These are phyloP conservation scores for Xylaria sp. DNA, from an alignment of 495 filamentous ascomycete genomes.

Conservation along the genomic window DNA sequence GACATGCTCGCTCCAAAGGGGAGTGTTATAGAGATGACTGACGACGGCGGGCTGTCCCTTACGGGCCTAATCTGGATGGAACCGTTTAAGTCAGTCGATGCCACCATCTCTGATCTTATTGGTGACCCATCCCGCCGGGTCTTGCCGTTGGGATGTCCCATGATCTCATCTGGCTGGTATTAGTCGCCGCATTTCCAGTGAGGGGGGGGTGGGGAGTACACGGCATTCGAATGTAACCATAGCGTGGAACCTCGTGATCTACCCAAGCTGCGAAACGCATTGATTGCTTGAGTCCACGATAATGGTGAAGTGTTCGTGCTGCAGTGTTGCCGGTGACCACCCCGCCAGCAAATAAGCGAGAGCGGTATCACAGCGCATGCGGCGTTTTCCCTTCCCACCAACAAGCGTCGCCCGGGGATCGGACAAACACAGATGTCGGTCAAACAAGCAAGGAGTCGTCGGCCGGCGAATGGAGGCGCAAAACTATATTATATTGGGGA, in stretches of 20 bases:
- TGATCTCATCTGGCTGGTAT: constrained; percentile 14
- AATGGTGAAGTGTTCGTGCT: neutral
- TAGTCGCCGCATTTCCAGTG: constrained; percentile 15
- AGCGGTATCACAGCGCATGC: constrained; percentile 10
- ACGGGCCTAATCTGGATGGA: neutral
- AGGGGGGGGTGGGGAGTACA: constrained; percentile 5
- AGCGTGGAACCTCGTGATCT: constrained; percentile 16
- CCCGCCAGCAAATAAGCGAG: neutral
- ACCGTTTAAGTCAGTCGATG: neutral
- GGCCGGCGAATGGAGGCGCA: neutral
- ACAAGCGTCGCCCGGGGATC: constrained; percentile 1
- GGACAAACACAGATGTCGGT: constrained; percentile 3
- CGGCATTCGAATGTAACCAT: constrained; percentile 19
- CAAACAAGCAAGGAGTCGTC: neutral
- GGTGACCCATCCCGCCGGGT: constrained; percentile 24
- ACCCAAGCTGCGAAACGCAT: neutral
- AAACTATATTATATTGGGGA: neutral
- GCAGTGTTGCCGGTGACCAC: neutral
- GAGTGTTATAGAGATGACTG: neutral
- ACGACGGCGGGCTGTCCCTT: neutral
- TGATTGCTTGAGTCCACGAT: constrained; percentile 1
- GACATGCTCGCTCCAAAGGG: neutral
- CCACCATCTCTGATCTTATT: constrained; percentile 10
- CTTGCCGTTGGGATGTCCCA: constrained; percentile 22
- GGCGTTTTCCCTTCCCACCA: constrained; percentile 3